Evolutionary conservation across 805 yeast species (phyloP).

Genomic region (Lachancea thermotolerans): DNA sequence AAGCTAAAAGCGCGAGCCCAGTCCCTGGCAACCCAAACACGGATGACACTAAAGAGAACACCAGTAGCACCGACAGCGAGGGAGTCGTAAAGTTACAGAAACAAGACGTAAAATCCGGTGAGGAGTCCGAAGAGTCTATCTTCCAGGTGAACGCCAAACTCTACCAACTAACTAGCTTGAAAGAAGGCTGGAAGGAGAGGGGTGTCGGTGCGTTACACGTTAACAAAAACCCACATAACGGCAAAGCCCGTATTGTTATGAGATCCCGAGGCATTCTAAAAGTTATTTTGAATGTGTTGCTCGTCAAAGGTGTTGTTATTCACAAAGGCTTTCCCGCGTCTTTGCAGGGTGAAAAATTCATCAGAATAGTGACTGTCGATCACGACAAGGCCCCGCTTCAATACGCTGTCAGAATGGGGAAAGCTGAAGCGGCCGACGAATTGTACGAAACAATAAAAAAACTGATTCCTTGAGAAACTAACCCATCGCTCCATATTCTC

Average conservation of each 20-base stretch:
- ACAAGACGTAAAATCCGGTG: conserved; percentile 72
- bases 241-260: conserved; percentile 72
- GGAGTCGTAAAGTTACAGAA: conserved; percentile 47
- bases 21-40: conserved; percentile 9
- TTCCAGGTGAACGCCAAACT: conserved; percentile 71
- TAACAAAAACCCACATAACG: conserved; percentile 39
- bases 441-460: conserved; percentile 38
- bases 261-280: conserved; percentile 80
- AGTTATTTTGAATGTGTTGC: conserved; percentile 71
- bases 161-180: conserved; percentile 60
- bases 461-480: conserved; percentile 5
- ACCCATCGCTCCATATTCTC: neutral
- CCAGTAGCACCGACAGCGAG: conserved; percentile 11
- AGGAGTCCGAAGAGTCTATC: conserved; percentile 70
- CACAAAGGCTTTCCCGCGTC: conserved; percentile 83
- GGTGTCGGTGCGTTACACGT: conserved; percentile 87
- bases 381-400: conserved; percentile 66
- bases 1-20: conserved; percentile 5
- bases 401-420: conserved; percentile 70
- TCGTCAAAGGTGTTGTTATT: conserved; percentile 55
- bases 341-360: conserved; percentile 71
- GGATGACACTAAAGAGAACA: conserved; percentile 8
- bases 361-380: conserved; percentile 65
- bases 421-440: conserved; percentile 51
- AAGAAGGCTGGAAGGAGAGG: conserved; percentile 91